These are phyloP conservation scores for Rhododendron molle DNA, from an alignment of 148 eudicot genomes.

Conservation along the genomic window DNA sequence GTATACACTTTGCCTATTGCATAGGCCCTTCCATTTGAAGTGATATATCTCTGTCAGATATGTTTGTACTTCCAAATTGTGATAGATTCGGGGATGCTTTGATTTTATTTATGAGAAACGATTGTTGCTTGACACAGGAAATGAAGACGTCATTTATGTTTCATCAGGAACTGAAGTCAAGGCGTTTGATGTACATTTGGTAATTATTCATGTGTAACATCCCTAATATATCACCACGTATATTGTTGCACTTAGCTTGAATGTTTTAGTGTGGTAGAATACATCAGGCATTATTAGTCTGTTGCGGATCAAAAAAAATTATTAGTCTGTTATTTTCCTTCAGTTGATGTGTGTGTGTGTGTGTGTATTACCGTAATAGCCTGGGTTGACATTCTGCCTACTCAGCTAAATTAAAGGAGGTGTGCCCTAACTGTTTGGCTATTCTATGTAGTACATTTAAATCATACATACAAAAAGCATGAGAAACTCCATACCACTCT, in stretches of 20 bases:
- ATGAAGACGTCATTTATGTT: constrained; percentile 71
- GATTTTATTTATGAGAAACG: background rate
- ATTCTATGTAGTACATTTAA: background rate
- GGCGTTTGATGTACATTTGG: constrained; percentile 78
- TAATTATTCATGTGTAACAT: constrained; percentile 18
- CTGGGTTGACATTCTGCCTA: background rate
- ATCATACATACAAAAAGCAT: background rate
- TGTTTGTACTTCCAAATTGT: background rate
- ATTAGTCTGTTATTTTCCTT: background rate
- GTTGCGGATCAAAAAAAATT: too few relatives aligned
- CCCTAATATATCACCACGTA: background rate
- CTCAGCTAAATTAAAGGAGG: background rate
- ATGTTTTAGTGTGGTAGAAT: background rate
- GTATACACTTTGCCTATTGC: background rate
- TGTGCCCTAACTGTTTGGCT: background rate
- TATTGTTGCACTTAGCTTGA: constrained; percentile 6
- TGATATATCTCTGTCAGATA: background rate
- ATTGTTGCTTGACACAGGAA: constrained; percentile 48
- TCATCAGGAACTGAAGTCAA: constrained; percentile 73
- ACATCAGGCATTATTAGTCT: too few relatives aligned
- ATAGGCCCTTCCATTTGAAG: background rate
- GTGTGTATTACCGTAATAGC: background rate
- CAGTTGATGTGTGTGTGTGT: background rate
- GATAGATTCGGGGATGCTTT: background rate
- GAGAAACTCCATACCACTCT: background rate